Conservation (phyloP, 257 asterid genomes). For the Nicotiana obtusifolia region DNA sequence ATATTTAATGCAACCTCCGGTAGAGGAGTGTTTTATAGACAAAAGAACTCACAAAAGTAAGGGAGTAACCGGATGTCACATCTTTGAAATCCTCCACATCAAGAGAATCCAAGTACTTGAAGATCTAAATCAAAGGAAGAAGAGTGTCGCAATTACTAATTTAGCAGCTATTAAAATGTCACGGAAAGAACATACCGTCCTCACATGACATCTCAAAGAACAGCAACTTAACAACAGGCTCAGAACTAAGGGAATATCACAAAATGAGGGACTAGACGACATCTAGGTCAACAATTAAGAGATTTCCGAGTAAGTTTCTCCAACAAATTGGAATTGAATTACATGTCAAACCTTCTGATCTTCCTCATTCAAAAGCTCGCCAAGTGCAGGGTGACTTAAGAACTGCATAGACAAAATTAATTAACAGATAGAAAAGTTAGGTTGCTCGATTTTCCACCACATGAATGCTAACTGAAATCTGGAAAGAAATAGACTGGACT, state of each 20-base stretch:
- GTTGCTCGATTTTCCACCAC: slow-evolving; percentile 3
- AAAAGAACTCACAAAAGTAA: slow-evolving; percentile 42
- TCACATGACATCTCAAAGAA: not conserved
- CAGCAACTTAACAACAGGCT: not conserved
- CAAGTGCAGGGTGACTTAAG: slow-evolving; percentile 48
- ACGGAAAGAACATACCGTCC: slow-evolving; percentile 3
- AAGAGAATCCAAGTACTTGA: slow-evolving; percentile 45
- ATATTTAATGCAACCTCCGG: not conserved
- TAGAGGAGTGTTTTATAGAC: slow-evolving; percentile 1
- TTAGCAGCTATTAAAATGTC: not conserved
- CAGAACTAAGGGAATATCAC: not conserved
- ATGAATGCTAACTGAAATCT: slow-evolving; percentile 5
- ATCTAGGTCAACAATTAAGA: not conserved
- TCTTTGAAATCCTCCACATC: slow-evolving; percentile 53
- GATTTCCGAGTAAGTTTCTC: not conserved
- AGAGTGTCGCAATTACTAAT: not conserved
- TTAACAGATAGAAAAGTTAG: not conserved
- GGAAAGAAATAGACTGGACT: slow-evolving; percentile 17
- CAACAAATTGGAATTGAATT: slow-evolving; percentile 4
- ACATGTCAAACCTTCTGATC: slow-evolving; percentile 41
- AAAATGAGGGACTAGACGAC: not conserved
- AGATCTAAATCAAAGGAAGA: slow-evolving; percentile 27
- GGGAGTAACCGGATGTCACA: slow-evolving; percentile 43
- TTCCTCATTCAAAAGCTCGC: slow-evolving; percentile 34
- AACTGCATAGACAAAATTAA: slow-evolving; percentile 34